Conservation (phyloP, 2,329 filamentous ascomycete species). For the Lasiodiplodia citricola region DNA sequence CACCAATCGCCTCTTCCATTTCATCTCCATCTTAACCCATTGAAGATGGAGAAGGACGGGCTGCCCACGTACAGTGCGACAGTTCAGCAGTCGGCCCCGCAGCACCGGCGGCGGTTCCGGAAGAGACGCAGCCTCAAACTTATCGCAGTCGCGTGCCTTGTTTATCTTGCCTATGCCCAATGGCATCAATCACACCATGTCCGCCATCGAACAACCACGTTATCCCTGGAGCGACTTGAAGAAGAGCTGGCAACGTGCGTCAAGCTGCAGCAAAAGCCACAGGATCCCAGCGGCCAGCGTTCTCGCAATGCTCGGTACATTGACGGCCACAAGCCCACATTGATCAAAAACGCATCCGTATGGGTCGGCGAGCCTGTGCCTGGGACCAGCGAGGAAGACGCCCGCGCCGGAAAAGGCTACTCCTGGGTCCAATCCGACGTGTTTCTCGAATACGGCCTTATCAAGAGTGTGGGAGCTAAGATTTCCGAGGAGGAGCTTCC, state of each 20-base stretch:
- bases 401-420: slow-evolving; percentile 64
- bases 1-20: slow-evolving; percentile 20
- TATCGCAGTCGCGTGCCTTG: slow-evolving; percentile 31
- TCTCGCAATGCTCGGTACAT: slow-evolving; percentile 66
- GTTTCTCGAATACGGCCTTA: slow-evolving; percentile 65
- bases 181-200: slow-evolving; percentile 30
- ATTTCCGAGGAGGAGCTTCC: slow-evolving; percentile 54
- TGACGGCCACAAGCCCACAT: slow-evolving; percentile 62
- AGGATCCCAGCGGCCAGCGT: slow-evolving; percentile 62
- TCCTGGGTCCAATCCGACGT: slow-evolving; percentile 67
- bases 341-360: slow-evolving; percentile 70
- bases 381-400: slow-evolving; percentile 60
- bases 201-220: slow-evolving; percentile 30
- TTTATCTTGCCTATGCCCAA: slow-evolving; percentile 31
- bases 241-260: slow-evolving; percentile 62
- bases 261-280: slow-evolving; percentile 60
- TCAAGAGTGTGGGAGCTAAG: slow-evolving; percentile 57
- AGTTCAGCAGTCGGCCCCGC: slow-evolving; percentile 32
- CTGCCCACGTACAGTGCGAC: slow-evolving; percentile 35
- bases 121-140: slow-evolving; percentile 29
- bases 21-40: slow-evolving; percentile 20
- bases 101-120: slow-evolving; percentile 32
- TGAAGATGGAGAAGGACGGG: slow-evolving; percentile 33
- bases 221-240: slow-evolving; percentile 61
- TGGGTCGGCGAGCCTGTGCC: slow-evolving; percentile 67